Evolutionary conservation across 768 basidiomycete species (phyloP).

Genomic region (Auriculariales sp.): DNA sequence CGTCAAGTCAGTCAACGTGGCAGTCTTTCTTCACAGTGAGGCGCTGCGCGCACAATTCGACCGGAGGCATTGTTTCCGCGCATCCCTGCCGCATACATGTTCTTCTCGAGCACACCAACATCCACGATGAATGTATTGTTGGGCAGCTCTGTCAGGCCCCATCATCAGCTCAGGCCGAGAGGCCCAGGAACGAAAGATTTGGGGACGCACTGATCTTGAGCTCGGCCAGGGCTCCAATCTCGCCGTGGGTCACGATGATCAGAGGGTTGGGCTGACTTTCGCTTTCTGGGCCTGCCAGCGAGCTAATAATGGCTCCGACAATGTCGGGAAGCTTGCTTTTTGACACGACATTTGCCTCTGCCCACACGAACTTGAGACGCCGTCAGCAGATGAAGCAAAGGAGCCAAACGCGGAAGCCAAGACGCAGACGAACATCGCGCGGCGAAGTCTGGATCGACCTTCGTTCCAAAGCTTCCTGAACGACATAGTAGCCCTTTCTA

Average conservation of each 20-base stretch:
- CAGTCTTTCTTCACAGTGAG: not conserved
- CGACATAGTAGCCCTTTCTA: slow-evolving; percentile 66
- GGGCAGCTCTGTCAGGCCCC: slow-evolving; percentile 47
- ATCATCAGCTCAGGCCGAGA: not conserved
- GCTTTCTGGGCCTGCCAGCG: slow-evolving; percentile 61
- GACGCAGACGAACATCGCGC: slow-evolving; percentile 43
- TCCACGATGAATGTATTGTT: slow-evolving; percentile 60
- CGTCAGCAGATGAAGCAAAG: too few species aligned
- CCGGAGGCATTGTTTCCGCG: slow-evolving; percentile 41
- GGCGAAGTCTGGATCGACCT: slow-evolving; percentile 48
- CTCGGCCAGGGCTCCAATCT: slow-evolving; percentile 52
- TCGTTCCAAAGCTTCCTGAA: slow-evolving; percentile 31
- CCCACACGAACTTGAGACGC: not conserved
- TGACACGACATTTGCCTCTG: slow-evolving; percentile 47
- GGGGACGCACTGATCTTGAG: slow-evolving; percentile 65
- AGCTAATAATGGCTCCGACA: slow-evolving; percentile 55
- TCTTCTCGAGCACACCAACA: slow-evolving; percentile 45
- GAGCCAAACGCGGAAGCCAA: slow-evolving; percentile 22
- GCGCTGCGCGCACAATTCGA: slow-evolving; percentile 10
- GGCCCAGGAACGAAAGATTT: not conserved
- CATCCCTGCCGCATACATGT: slow-evolving; percentile 40
- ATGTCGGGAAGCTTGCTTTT: slow-evolving; percentile 59
- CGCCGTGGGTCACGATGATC: slow-evolving; percentile 55
- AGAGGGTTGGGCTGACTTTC: slow-evolving; percentile 56
- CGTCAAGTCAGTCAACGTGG: not conserved